phyloP scores from a whole-genome alignment of 805 yeast species.

The Hanseniaspora nectarophila region DNA sequence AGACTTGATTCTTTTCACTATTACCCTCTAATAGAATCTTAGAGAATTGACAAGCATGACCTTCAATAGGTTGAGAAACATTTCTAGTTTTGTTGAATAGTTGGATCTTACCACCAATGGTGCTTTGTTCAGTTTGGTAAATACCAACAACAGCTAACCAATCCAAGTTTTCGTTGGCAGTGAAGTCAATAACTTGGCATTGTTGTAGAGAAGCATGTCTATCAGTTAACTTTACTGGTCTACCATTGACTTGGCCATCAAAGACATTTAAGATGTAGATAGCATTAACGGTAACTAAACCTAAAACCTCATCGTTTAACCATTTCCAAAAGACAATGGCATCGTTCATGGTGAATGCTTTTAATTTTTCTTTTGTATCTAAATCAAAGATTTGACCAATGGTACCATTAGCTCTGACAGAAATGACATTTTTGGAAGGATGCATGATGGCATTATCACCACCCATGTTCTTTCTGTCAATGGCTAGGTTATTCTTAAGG shows the following conservation, averaged over 20 bases:
- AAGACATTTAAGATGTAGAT: constrained; percentile 74
- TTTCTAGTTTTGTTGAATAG: constrained; percentile 77
- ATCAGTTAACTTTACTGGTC: constrained; percentile 71
- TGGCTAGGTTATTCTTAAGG: constrained; percentile 61
- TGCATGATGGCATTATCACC: constrained; percentile 98
- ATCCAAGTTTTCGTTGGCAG: constrained; percentile 61
- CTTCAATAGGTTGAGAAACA: constrained; percentile 93
- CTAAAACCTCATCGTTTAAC: constrained; percentile 62
- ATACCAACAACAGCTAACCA: constrained; percentile 97
- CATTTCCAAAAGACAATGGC: constrained; percentile 95
- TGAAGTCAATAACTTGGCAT: constrained; percentile 83
- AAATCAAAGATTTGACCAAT: constrained; percentile 89
- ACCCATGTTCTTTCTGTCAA: constrained; percentile 83
- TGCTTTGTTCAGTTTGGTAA: constrained; percentile 72
- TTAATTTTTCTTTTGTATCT: constrained; percentile 74
- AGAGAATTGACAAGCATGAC: constrained; percentile 91
- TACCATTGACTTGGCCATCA: constrained; percentile 61
- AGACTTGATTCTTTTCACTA: constrained; percentile 58
- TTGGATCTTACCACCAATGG: constrained; percentile 94
- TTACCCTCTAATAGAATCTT: constrained; percentile 63
- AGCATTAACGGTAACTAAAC: constrained; percentile 68
- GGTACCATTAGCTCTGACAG: constrained; percentile 91
- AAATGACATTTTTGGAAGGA: constrained; percentile 77
- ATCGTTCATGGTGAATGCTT: constrained; percentile 72
- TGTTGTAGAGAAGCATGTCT: constrained; percentile 70